Evolutionary conservation across 202 grass and related monocot species (phyloP).

Genomic region (Zoysia matrella): DNA sequence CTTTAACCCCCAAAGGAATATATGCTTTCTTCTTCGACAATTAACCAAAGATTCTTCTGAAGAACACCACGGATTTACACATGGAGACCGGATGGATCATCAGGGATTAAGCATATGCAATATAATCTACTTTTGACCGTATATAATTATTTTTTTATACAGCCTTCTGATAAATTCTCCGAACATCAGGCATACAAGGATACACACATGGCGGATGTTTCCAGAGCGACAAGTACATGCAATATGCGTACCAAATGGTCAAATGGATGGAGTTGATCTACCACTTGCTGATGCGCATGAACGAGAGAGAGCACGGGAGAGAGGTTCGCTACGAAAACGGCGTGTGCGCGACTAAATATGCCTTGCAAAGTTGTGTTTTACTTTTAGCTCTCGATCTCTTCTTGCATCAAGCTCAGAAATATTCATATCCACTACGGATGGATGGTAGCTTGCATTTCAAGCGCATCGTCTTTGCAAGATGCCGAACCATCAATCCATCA

Average conservation of each 20-base stretch:
- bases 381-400: conserved; percentile 40
- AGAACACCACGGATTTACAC: not conserved
- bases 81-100: not conserved
- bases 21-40: conserved; percentile 79
- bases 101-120: not conserved
- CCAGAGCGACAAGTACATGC: too few species aligned
- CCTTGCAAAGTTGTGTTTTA: conserved; percentile 49
- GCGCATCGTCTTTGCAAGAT: conserved; percentile 46
- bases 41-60: conserved; percentile 62
- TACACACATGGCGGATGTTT: too few species aligned
- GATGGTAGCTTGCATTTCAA: conserved; percentile 79
- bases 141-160: too few species aligned
- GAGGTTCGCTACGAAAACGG: conserved; percentile 38
- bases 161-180: too few species aligned
- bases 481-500: not conserved
- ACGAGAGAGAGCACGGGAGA: not conserved
- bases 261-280: too few species aligned
- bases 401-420: conserved; percentile 31
- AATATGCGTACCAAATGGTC: too few species aligned
- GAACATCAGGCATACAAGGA: too few species aligned
- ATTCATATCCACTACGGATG: conserved; percentile 41
- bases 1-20: conserved; percentile 61
- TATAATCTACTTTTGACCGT: not conserved
- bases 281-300: too few species aligned
- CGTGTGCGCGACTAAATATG: conserved; percentile 36